phyloP scores from a whole-genome alignment of 1,284 basidiomycete genomes.

The Marasmius oreades region DNA sequence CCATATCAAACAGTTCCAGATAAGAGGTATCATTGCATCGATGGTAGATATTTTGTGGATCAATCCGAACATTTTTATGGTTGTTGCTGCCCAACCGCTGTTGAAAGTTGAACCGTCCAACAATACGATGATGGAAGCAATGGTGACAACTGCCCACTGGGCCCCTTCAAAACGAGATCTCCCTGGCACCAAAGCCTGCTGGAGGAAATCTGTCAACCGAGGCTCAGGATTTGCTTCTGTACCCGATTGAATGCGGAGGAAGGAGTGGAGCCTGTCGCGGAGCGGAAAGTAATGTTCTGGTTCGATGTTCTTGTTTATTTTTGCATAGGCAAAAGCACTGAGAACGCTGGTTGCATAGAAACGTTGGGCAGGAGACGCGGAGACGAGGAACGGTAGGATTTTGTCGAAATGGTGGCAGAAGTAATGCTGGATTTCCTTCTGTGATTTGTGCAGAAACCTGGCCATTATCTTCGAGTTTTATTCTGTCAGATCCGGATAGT shows the following conservation, averaged over 20 bases:
- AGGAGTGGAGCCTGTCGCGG: neutral
- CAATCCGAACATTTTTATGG: neutral
- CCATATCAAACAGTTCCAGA: slow-evolving; percentile 56
- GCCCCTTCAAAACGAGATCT: slow-evolving; percentile 28
- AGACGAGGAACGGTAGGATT: slow-evolving; percentile 33
- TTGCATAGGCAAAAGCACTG: slow-evolving; percentile 37
- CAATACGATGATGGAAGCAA: slow-evolving; percentile 47
- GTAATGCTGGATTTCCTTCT: slow-evolving; percentile 27
- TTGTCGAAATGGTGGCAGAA: slow-evolving; percentile 32
- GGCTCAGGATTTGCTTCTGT: slow-evolving; percentile 12
- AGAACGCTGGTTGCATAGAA: slow-evolving; percentile 37
- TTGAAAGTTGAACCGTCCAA: slow-evolving; percentile 42
- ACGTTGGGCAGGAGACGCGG: slow-evolving; percentile 30
- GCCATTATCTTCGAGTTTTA: slow-evolving; percentile 33
- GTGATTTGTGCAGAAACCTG: slow-evolving; percentile 32
- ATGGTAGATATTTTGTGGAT: slow-evolving; percentile 25
- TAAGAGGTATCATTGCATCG: slow-evolving; percentile 36
- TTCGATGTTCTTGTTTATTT: slow-evolving; percentile 16
- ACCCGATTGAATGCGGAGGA: neutral
- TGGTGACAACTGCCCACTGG: slow-evolving; percentile 34
- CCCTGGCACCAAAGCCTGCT: slow-evolving; percentile 23
- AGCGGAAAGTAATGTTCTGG: neutral
- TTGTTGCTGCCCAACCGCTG: slow-evolving; percentile 17
- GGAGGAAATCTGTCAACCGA: slow-evolving; percentile 20
- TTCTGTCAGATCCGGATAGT: slow-evolving; percentile 13